phyloP scores from a whole-genome alignment of 2,329 filamentous ascomycete genomes.

The Gremmenia infestans region DNA sequence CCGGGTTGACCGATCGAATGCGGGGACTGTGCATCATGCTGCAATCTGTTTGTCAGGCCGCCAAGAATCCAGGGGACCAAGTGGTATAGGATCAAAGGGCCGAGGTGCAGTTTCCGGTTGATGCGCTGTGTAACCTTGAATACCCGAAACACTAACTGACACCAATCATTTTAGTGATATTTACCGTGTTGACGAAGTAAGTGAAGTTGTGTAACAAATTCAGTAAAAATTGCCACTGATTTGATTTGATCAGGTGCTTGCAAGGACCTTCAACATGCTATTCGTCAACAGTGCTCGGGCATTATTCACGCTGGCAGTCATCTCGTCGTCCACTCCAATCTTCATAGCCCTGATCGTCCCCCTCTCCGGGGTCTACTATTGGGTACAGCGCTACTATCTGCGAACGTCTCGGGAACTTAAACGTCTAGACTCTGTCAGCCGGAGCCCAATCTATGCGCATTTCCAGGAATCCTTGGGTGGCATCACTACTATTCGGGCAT shows the following conservation, averaged over 20 bases:
- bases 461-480: slow-evolving; percentile 97
- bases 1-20: slow-evolving; percentile 6
- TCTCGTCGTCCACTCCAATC: slow-evolving; percentile 72
- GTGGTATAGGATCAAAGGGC: slow-evolving; percentile 6
- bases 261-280: slow-evolving; percentile 96
- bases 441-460: slow-evolving; percentile 95
- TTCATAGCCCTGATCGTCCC: slow-evolving; percentile 81
- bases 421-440: slow-evolving; percentile 87
- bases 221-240: slow-evolving; percentile 45
- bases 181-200: slow-evolving; percentile 39
- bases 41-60: not conserved
- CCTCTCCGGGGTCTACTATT: slow-evolving; percentile 74
- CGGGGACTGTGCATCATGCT: slow-evolving; percentile 2
- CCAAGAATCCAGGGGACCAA: not conserved
- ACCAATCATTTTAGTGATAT: slow-evolving; percentile 40
- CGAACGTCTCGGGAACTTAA: slow-evolving; percentile 95
- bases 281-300: slow-evolving; percentile 73
- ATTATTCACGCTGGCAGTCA: slow-evolving; percentile 79
- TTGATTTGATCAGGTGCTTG: slow-evolving; percentile 77
- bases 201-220: slow-evolving; percentile 20
- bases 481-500: slow-evolving; percentile 91
- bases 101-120: slow-evolving; percentile 12
- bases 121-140: slow-evolving; percentile 13
- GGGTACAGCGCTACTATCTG: slow-evolving; percentile 95
- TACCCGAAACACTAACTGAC: slow-evolving; percentile 19